These are phyloP conservation scores for Neurospora sp. DNA, from an alignment of 495 filamentous ascomycete species.

Conservation along the genomic window DNA sequence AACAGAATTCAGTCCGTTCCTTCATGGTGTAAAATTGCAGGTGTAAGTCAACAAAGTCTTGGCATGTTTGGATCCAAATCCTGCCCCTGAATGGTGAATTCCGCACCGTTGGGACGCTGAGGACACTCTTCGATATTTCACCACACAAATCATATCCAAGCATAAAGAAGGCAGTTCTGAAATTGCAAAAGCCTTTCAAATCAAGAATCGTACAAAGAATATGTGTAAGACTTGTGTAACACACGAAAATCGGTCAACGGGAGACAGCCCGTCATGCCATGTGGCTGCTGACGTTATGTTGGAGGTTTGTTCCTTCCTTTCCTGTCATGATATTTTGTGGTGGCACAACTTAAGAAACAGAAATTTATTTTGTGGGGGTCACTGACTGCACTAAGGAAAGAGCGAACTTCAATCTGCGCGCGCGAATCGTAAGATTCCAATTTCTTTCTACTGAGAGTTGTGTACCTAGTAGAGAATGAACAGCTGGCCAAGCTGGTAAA, in stretches of 20 bases:
- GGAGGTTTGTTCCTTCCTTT: neutral
- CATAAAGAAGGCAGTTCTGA: too few species aligned
- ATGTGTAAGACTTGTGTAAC: neutral
- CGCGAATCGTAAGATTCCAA: neutral
- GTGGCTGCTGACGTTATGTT: neutral
- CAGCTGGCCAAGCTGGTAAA: neutral
- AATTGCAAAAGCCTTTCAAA: neutral
- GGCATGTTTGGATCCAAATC: neutral
- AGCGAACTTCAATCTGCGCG: neutral
- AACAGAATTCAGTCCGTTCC: too few species aligned
- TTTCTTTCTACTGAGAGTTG: neutral
- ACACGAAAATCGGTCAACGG: neutral
- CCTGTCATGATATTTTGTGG: neutral
- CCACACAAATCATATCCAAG: neutral
- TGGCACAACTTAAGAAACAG: too few species aligned
- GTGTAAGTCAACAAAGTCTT: neutral
- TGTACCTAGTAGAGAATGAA: neutral
- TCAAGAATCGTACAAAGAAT: neutral
- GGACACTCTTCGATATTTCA: neutral
- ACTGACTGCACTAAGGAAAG: neutral
- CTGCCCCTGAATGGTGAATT: neutral
- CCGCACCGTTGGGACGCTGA: neutral
- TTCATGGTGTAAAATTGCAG: neutral
- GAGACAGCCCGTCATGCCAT: neutral
- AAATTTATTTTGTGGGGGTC: neutral